phyloP scores from a whole-genome alignment of 768 basidiomycete species.

The Macrolepiota dolichaula region DNA sequence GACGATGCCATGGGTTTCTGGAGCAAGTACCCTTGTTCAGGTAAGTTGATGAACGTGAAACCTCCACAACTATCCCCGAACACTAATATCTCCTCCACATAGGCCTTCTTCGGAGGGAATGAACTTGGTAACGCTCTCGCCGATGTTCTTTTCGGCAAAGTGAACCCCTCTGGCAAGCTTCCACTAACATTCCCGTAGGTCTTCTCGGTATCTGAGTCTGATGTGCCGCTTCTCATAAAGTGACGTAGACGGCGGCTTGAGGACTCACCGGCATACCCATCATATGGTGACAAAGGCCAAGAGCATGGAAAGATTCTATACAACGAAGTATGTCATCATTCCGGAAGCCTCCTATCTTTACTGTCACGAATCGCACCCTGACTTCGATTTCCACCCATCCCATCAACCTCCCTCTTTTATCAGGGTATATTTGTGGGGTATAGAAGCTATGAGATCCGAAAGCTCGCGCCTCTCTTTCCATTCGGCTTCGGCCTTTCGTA shows the following conservation, averaged over 20 bases:
- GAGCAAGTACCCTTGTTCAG: constrained; percentile 35
- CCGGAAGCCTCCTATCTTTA: background rate
- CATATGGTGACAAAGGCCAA: constrained; percentile 41
- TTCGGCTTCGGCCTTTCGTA: constrained; percentile 63
- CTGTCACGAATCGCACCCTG: constrained; percentile 6
- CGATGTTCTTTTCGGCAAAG: constrained; percentile 57
- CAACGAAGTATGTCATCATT: constrained; percentile 33
- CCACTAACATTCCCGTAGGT: constrained; percentile 52
- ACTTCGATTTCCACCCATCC: background rate
- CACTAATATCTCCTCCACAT: background rate
- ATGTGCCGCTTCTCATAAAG: background rate
- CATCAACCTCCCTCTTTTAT: background rate
- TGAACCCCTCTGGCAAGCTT: constrained; percentile 57
- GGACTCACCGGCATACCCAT: constrained; percentile 48
- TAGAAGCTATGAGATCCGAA: constrained; percentile 43
- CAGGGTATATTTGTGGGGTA: constrained; percentile 53
- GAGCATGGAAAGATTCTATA: constrained; percentile 41
- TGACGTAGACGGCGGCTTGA: constrained; percentile 41
- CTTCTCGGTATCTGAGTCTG: background rate
- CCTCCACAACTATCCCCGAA: background rate
- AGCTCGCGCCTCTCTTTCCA: constrained; percentile 44
- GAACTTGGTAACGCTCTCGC: constrained; percentile 56
- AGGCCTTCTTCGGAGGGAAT: constrained; percentile 55
- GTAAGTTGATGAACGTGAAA: constrained; percentile 18
- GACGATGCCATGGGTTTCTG: constrained; percentile 51